Base-by-base conservation (phyloP, 2,329 filamentous ascomycete species). In the Alternaria arborescens region DNA sequence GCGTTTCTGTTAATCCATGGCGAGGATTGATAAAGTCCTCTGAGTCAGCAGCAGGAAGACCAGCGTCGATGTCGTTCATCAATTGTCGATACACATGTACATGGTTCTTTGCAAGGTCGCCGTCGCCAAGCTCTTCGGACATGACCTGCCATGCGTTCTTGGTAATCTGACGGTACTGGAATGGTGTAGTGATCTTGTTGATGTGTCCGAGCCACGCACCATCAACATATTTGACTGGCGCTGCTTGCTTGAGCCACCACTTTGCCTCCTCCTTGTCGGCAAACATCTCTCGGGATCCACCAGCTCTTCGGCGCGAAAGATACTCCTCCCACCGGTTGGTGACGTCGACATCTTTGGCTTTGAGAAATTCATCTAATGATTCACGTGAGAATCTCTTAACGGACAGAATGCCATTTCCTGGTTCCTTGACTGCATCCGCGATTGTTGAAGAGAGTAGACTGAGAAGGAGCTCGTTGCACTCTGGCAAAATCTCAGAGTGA, bases 101-200 rank as follows among this genome's bases (percentile, higher is more conserved):
- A 57, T 85, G 83, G 58, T 85, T 80, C 67, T 82, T 81, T 11
- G 70, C 68, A 7, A 80, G 61, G 60, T 84, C 79, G 0, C 83
- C 84, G 62, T 85, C 81, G 1, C 83, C 84, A 6, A 85, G 72
- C 61, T 86, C 84, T 62, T 85, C 83, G 0, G 81, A 82, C 52
- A 85, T 72, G 7, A 84, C 77, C 62, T 77, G 83, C 83, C 83
- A 85, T 4, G 79, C 79, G 32, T 79, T 72, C 58, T 82, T 82
- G 36, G 78, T 80, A 14, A 80, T 71, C 10, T 62, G 66, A 4
- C 77, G 77, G 20, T 81, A 69, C 8, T 66, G 62, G 61, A 83
- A 82, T 4, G 81, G 81, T 0, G 80, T 83, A 16, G 71, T 81
- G 42, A 80, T 73, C 46, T 81, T 79, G 65, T 84, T 77, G 26